Conservation (phyloP, 768 basidiomycete genomes). For the Mycena rebaudengoi region DNA sequence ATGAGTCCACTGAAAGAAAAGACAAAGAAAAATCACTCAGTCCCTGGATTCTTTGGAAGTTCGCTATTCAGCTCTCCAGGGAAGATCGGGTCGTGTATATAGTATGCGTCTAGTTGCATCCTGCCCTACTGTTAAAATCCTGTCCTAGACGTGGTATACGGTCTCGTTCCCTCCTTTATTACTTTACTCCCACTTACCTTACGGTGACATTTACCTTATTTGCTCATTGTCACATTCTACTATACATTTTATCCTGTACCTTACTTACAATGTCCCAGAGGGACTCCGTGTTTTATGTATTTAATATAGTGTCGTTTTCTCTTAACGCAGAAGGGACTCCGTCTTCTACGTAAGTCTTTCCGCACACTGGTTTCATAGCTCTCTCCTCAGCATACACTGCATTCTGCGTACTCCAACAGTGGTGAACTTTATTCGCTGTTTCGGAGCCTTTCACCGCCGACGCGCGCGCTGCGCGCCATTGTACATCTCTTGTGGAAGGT, state of each 20-base stretch:
- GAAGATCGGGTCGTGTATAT: background rate
- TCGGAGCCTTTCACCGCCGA: no score
- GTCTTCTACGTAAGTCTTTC: no score
- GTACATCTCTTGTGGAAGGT: no score
- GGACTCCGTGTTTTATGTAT: background rate
- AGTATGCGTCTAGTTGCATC: background rate
- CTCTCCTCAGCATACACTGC: no score
- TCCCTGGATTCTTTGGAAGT: conserved; percentile 8
- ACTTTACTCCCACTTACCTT: conserved; percentile 2
- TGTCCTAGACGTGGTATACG: background rate
- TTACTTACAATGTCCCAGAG: background rate
- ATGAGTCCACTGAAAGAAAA: background rate
- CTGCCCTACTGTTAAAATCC: background rate
- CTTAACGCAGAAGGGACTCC: no score
- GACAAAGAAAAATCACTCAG: conserved; percentile 3
- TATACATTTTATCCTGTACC: conserved; percentile 28
- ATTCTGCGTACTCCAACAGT: no score
- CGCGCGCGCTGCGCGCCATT: no score
- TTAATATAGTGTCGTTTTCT: background rate
- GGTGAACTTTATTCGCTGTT: no score
- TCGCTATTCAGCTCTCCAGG: conserved; percentile 10
- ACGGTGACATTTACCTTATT: background rate
- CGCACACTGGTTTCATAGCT: no score
- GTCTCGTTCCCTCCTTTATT: no score
- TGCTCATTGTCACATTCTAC: background rate